These are phyloP conservation scores for Xylaria sp. DNA, from an alignment of 2,329 filamentous ascomycete genomes.

Conservation along the genomic window DNA sequence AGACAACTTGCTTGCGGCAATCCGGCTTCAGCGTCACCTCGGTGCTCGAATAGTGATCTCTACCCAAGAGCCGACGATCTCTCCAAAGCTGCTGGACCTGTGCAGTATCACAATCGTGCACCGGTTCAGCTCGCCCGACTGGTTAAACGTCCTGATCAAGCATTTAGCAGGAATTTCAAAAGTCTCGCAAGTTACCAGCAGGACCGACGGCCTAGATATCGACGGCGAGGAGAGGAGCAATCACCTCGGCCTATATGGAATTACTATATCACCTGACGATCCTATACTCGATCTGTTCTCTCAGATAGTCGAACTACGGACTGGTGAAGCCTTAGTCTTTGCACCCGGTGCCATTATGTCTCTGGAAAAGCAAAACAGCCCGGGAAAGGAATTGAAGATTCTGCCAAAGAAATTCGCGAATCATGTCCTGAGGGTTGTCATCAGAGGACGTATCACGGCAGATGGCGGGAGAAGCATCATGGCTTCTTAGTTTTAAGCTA, in stretches of 20 bases:
- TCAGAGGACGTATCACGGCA: conserved; percentile 49
- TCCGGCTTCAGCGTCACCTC: conserved; percentile 74
- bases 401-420: conserved; percentile 43
- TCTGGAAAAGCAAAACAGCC: conserved; percentile 33
- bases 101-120: conserved; percentile 53
- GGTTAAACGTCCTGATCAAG: conserved; percentile 19
- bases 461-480: conserved; percentile 55
- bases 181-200: not conserved
- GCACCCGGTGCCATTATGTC: conserved; percentile 50
- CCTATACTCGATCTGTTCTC: conserved; percentile 45
- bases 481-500: conserved; percentile 38
- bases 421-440: conserved; percentile 47
- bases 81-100: conserved; percentile 70
- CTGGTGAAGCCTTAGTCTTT: conserved; percentile 55
- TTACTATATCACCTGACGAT: conserved; percentile 8
- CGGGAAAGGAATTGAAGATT: not conserved
- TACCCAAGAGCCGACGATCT: conserved; percentile 78
- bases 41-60: conserved; percentile 72
- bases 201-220: too few species aligned
- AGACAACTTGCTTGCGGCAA: conserved; percentile 63
- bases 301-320: conserved; percentile 49
- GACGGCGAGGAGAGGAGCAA: not conserved
- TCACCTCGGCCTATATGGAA: not conserved
- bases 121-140: conserved; percentile 25
- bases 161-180: conserved; percentile 24